These are phyloP conservation scores for Hanseniaspora sp. DNA, from an alignment of 1,139 yeast genomes.

Conservation along the genomic window DNA sequence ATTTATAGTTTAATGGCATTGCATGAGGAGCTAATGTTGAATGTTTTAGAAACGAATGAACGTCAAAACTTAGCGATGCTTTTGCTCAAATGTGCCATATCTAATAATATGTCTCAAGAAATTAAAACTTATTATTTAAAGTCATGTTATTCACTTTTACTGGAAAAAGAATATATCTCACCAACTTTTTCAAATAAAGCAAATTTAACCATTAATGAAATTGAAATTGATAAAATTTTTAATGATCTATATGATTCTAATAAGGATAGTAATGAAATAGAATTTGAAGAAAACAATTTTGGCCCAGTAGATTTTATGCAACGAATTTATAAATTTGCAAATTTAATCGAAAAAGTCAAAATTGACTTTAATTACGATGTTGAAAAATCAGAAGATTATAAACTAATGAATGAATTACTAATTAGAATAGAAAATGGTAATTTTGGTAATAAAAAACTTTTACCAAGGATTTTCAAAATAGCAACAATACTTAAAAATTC, in stretches of 20 bases:
- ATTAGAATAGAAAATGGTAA: neutral
- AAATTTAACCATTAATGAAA: no score
- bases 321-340: neutral
- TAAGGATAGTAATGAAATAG: no score
- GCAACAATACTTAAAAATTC: neutral
- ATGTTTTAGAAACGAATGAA: neutral
- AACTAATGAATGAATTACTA: neutral
- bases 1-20: neutral
- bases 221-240: no score
- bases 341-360: neutral
- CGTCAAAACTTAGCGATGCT: neutral
- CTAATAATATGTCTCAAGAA: neutral
- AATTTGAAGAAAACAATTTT: no score
- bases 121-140: neutral
- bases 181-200: no score
- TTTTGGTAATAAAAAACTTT: slow-evolving; percentile 60
- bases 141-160: no score
- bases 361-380: neutral
- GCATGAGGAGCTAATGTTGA: neutral
- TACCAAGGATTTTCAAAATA: slow-evolving; percentile 68
- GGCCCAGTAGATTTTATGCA: neutral
- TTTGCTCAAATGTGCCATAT: neutral
- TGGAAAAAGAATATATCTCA: no score
- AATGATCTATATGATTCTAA: no score
- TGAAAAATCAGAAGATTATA: neutral